Evolutionary conservation across 306 rosid genomes (phyloP).

Genomic region (Rubus parviflorus): DNA sequence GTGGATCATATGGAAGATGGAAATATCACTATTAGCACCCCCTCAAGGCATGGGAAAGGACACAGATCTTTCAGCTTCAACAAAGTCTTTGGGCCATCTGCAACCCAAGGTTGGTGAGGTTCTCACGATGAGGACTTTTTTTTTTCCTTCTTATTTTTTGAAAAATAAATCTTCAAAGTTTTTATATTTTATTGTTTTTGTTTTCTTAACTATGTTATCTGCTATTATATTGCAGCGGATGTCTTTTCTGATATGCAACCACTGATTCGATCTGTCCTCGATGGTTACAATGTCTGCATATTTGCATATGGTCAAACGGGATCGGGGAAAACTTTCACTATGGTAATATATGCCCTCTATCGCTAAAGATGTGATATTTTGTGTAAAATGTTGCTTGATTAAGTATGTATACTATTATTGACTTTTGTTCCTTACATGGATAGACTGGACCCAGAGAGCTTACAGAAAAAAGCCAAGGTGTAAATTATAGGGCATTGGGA

Average conservation of each 20-base stretch:
- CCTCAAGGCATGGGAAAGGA: conserved; percentile 81
- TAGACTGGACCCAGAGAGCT: conserved; percentile 91
- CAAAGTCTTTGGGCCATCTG: conserved; percentile 85
- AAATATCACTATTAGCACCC: conserved; percentile 62
- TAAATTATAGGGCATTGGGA: conserved; percentile 89
- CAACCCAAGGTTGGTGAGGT: conserved; percentile 70
- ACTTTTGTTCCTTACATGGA: conserved; percentile 24
- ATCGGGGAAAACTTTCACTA: conserved; percentile 85
- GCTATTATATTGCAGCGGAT: conserved; percentile 54
- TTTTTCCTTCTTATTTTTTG: neutral
- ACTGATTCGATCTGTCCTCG: conserved; percentile 82
- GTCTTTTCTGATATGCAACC: conserved; percentile 92
- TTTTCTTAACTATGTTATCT: neutral
- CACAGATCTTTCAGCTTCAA: conserved; percentile 74
- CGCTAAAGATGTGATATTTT: neutral
- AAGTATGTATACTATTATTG: conserved; percentile 8
- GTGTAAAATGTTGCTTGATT: neutral
- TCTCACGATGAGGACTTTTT: conserved; percentile 3
- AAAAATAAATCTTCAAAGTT: conserved; percentile 8
- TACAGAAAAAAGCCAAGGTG: conserved; percentile 87
- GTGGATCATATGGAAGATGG: conserved; percentile 87
- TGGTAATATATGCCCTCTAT: conserved; percentile 50
- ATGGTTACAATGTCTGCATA: conserved; percentile 87
- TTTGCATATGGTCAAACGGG: conserved; percentile 96
- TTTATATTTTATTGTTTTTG: conserved; percentile 1